A percentile compares a stretch with the other conserved stretches of the same genome.
Conservation (phyloP, 768 basidiomycete species). For the Infundibulicybe gibba region DNA sequence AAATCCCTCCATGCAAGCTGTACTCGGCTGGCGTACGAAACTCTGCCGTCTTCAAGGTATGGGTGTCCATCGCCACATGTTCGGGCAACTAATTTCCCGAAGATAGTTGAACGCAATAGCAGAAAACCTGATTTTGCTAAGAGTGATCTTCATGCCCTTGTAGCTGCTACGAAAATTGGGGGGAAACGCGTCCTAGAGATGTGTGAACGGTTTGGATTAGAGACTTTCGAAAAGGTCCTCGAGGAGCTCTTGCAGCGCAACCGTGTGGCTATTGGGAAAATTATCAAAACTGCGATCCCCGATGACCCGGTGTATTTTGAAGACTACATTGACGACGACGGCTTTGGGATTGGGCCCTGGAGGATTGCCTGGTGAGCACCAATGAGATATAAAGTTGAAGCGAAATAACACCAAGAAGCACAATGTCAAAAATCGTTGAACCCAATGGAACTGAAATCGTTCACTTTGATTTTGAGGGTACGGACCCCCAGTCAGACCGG, state of each 20-base stretch:
- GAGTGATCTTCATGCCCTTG: slow-evolving; percentile 22
- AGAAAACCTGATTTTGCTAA: slow-evolving; percentile 23
- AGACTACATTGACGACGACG: slow-evolving; percentile 28
- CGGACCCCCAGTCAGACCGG: slow-evolving; percentile 19
- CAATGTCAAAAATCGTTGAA: slow-evolving; percentile 19
- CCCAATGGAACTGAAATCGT: slow-evolving; percentile 16
- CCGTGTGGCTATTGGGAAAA: slow-evolving; percentile 20
- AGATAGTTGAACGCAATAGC: slow-evolving; percentile 18
- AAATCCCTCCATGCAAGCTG: slow-evolving; percentile 23
- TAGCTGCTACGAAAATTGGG: slow-evolving; percentile 22
- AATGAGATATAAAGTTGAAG: no score
- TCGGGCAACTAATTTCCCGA: not conserved
- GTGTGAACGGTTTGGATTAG: slow-evolving; percentile 19
- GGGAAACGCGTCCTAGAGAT: slow-evolving; percentile 18
- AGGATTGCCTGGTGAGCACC: slow-evolving; percentile 13
- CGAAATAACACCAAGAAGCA: slow-evolving; percentile 13
- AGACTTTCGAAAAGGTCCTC: slow-evolving; percentile 19
- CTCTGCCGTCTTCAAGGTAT: slow-evolving; percentile 18
- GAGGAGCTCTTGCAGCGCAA: slow-evolving; percentile 21
- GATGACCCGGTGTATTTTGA: slow-evolving; percentile 16
- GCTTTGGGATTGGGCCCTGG: slow-evolving; percentile 20
- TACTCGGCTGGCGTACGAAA: slow-evolving; percentile 19
- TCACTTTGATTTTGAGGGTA: slow-evolving; percentile 24
- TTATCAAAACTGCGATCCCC: slow-evolving; percentile 20
- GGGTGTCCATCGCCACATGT: not conserved